phyloP scores from a whole-genome alignment of 2,329 filamentous ascomycete species.

The Apiospora marii region DNA sequence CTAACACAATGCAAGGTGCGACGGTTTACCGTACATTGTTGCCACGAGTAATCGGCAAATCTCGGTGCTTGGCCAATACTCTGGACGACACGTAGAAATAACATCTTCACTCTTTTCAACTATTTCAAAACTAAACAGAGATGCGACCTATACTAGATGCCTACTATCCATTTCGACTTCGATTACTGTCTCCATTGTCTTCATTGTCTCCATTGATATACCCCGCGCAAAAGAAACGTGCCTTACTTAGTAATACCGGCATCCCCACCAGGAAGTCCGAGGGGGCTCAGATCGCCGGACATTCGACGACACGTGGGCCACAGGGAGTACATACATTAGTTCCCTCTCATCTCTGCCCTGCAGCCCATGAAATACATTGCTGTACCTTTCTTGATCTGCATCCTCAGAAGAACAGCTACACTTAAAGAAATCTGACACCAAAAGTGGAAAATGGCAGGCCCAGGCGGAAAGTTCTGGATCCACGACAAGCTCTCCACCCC shows the following conservation, averaged over 20 bases:
- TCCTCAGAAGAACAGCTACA: background rate
- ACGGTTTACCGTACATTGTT: too few relatives aligned
- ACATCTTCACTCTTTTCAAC: too few relatives aligned
- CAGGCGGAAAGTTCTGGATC: constrained; percentile 40
- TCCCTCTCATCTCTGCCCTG: background rate
- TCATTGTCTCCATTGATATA: background rate
- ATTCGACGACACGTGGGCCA: background rate
- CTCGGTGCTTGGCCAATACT: too few relatives aligned
- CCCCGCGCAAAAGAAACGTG: background rate
- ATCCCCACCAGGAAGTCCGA: constrained; percentile 19
- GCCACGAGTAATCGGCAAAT: too few relatives aligned
- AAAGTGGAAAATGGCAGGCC: constrained; percentile 34
- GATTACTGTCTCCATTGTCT: background rate
- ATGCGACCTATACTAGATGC: too few relatives aligned
- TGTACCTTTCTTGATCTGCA: background rate
- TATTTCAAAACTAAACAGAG: too few relatives aligned
- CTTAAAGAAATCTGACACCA: too few relatives aligned
- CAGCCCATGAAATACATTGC: background rate
- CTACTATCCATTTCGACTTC: background rate
- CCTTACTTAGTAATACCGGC: background rate
- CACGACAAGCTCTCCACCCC: constrained; percentile 36
- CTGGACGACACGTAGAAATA: too few relatives aligned
- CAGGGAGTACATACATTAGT: background rate
- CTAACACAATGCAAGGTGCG: too few relatives aligned
- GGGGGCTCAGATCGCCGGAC: background rate